phyloP scores from a whole-genome alignment of 345 rosid genomes.

The Euphorbia tirucalli region DNA sequence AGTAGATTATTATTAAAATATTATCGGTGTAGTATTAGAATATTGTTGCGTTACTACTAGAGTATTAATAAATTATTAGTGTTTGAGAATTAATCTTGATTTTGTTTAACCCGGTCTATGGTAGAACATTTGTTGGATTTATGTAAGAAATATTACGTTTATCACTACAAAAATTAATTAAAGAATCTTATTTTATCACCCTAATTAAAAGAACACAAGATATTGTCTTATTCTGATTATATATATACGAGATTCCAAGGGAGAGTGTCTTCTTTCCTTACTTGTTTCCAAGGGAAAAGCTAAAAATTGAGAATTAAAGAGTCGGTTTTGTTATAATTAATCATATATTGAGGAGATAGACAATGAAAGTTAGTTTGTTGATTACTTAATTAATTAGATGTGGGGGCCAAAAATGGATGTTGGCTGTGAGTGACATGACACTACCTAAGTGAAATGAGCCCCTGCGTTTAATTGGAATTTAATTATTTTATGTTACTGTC shows the following conservation, averaged over 20 bases:
- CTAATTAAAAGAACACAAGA: no score
- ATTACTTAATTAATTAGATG: not conserved
- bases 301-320: not conserved
- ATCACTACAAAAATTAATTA: no score
- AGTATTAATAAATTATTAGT: no score
- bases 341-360: not conserved
- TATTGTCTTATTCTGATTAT: slow-evolving; percentile 10
- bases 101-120: no score
- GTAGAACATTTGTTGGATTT: no score
- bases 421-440: slow-evolving; percentile 36
- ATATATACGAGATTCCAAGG: slow-evolving; percentile 18
- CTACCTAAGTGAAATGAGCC: slow-evolving; percentile 17
- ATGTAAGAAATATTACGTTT: no score
- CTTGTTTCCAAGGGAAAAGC: not conserved
- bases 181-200: no score
- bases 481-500: slow-evolving; percentile 5
- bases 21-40: no score
- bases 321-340: no score
- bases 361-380: slow-evolving; percentile 2
- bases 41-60: no score
- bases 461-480: not conserved
- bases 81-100: no score
- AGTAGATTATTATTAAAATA: no score
- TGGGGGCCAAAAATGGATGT: slow-evolving; percentile 15
- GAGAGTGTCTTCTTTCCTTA: slow-evolving; percentile 15